These are phyloP conservation scores for Olyra latifolia DNA, from an alignment of 176 grass and related monocot species.

Conservation along the genomic window DNA sequence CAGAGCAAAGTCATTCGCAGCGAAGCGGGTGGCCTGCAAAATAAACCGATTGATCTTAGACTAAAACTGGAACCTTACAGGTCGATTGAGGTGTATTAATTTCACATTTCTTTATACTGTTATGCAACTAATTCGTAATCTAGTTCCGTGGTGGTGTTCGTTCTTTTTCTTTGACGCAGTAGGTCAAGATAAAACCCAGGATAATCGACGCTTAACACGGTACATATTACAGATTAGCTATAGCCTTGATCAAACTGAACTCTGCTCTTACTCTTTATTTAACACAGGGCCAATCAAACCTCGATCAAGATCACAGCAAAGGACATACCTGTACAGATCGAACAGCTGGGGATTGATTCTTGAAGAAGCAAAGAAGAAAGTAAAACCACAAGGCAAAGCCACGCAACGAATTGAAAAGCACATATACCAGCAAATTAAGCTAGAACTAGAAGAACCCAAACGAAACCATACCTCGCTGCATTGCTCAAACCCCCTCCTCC, in stretches of 20 bases:
- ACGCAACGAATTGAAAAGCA: neutral
- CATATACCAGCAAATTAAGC: neutral
- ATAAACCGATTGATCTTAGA: neutral
- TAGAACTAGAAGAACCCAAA: neutral
- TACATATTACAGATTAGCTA: neutral
- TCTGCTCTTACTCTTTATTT: neutral
- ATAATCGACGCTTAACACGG: neutral
- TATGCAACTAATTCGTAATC: neutral
- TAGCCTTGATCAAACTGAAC: neutral
- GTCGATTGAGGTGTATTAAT: neutral
- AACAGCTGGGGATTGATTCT: neutral
- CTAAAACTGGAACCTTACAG: neutral
- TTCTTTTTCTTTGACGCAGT: neutral
- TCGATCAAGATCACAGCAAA: neutral
- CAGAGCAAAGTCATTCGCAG: neutral
- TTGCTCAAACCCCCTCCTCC: neutral
- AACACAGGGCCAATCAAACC: neutral
- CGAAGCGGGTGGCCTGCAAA: neutral
- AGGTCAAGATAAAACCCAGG: neutral
- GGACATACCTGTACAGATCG: neutral
- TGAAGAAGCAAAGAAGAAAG: neutral
- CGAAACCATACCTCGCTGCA: neutral
- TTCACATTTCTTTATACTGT: neutral
- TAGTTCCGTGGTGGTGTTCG: neutral
- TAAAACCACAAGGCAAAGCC: neutral